Evolutionary conservation across 1,139 yeast species (phyloP).

Genomic region (Magnusiomyces fungicola): DNA sequence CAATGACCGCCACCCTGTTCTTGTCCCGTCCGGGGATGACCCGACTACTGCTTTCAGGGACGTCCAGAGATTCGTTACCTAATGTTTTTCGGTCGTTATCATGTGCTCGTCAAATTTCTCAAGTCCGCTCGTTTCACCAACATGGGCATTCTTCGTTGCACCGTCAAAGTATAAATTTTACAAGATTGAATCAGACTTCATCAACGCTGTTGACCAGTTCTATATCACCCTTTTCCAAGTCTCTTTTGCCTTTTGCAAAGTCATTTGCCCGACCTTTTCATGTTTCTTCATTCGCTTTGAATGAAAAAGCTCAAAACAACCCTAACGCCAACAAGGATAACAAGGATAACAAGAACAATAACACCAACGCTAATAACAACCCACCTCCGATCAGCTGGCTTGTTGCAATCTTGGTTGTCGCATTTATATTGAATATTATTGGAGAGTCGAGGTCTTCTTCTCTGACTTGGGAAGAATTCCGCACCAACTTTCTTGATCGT

Average conservation of each 20-base stretch:
- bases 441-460: conserved; percentile 19
- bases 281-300: neutral
- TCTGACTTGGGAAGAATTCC: conserved; percentile 87
- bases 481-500: conserved; percentile 67
- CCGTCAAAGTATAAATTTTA: neutral
- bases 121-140: neutral
- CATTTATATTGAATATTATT: conserved; percentile 9
- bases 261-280: neutral
- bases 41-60: too few relatives aligned
- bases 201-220: too few relatives aligned
- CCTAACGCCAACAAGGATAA: neutral
- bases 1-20: too few relatives aligned
- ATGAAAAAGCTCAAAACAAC: neutral
- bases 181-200: neutral
- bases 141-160: neutral
- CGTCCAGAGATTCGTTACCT: too few relatives aligned
- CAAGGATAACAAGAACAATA: neutral
- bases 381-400: neutral
- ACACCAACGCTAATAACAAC: neutral
- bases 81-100: neutral
- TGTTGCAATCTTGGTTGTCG: conserved; percentile 5
- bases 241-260: neutral
- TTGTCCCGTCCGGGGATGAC: too few relatives aligned
- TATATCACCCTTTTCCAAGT: neutral
- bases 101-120: neutral